Conservation (phyloP, 305 asterid genomes). For the Stenogyne calaminthoides region DNA sequence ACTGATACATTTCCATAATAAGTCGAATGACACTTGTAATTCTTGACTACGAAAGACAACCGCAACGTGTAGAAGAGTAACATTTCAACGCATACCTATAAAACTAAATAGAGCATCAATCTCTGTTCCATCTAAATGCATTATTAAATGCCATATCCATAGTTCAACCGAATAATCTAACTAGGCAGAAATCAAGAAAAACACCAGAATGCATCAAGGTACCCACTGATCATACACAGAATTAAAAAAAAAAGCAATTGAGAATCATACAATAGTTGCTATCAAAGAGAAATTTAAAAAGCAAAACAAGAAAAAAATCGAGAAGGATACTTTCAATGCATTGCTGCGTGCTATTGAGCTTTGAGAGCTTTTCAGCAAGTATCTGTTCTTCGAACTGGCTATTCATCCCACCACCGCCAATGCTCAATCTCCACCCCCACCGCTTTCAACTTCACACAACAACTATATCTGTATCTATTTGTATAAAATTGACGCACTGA, state of each 20-base stretch:
- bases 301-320: neutral
- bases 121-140: neutral
- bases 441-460: conserved; percentile 28
- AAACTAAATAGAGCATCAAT: conserved; percentile 9
- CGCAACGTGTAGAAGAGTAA: neutral
- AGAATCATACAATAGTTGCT: conserved; percentile 1
- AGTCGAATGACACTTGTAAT: neutral
- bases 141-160: neutral
- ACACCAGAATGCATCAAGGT: neutral
- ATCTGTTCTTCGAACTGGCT: conserved; percentile 71
- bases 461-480: neutral
- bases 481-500: neutral
- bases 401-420: conserved; percentile 61
- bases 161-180: conserved; percentile 2
- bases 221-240: neutral
- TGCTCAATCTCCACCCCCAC: conserved; percentile 37
- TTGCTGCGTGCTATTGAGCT: conserved; percentile 87
- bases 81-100: neutral
- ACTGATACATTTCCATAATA: neutral
- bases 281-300: neutral
- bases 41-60: conserved; percentile 1
- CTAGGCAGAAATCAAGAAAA: neutral
- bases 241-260: neutral
- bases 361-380: conserved; percentile 88
- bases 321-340: conserved; percentile 88